Conservation (phyloP, 768 basidiomycete species). For the Russula sp. region DNA sequence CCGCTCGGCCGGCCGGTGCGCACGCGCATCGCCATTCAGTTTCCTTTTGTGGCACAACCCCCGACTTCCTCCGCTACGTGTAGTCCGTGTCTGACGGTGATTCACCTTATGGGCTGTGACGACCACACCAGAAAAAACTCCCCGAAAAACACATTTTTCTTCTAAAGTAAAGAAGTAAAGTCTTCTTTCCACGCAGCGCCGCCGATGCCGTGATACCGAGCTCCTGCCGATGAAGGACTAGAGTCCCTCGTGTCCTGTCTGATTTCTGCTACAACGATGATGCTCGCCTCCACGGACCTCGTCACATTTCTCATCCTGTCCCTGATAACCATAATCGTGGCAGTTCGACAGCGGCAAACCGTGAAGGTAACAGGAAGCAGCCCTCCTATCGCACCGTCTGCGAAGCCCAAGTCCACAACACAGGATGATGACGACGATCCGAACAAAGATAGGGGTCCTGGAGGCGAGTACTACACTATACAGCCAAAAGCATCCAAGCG, state of each 20-base stretch:
- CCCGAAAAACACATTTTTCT: too few species aligned
- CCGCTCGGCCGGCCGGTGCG: constrained; percentile 7
- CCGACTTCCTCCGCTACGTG: background rate
- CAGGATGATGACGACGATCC: background rate
- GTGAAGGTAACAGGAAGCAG: background rate
- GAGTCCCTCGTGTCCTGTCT: background rate
- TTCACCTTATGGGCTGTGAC: background rate
- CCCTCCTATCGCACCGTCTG: background rate
- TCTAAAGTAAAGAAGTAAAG: background rate
- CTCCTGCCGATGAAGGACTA: background rate
- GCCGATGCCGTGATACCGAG: background rate
- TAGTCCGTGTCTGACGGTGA: too few species aligned
- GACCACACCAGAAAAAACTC: too few species aligned
- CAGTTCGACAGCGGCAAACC: background rate
- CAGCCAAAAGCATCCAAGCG: background rate
- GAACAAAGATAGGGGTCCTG: constrained; percentile 27
- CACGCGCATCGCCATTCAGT: background rate
- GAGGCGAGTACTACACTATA: constrained; percentile 22
- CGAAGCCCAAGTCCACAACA: background rate
- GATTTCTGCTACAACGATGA: background rate
- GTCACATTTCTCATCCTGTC: background rate
- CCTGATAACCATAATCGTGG: background rate
- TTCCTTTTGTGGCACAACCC: background rate
- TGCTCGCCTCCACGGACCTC: constrained; percentile 1
- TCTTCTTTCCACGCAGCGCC: background rate